A percentile compares a stretch with the other conserved stretches of the same genome.
Conservation (phyloP, 768 basidiomycete species). For the Trametes maxima region DNA sequence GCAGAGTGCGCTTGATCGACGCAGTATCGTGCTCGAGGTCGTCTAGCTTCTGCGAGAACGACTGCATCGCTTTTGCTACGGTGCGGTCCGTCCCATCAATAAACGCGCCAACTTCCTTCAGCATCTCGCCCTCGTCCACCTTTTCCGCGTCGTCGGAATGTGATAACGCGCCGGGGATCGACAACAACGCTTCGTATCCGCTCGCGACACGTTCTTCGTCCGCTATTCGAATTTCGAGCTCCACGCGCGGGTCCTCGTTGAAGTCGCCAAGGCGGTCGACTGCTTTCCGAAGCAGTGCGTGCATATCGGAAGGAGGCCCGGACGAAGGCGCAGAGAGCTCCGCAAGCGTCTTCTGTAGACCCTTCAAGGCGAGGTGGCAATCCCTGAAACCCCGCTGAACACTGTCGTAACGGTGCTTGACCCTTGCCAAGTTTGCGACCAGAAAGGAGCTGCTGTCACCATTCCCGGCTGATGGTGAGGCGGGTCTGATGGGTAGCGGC, state of each 20-base stretch:
- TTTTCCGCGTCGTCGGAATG: conserved; percentile 22
- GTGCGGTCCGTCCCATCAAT: conserved; percentile 53
- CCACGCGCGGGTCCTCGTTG: conserved; percentile 78
- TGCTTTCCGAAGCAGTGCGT: conserved; percentile 48
- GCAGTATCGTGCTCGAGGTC: conserved; percentile 81
- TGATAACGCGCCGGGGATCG: conserved; percentile 52
- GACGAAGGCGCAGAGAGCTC: conserved; percentile 23
- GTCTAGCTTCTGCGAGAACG: conserved; percentile 61
- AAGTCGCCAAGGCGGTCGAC: conserved; percentile 70
- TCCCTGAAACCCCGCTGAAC: conserved; percentile 67
- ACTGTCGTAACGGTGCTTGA: conserved; percentile 58
- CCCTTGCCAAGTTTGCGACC: conserved; percentile 46
- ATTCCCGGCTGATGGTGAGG: background rate
- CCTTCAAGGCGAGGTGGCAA: conserved; percentile 67
- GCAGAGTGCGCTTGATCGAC: conserved; percentile 58
- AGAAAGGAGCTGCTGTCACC: background rate
- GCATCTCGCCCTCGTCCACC: conserved; percentile 42
- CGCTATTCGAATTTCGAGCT: conserved; percentile 75
- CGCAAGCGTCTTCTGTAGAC: conserved; percentile 46
- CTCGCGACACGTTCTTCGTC: conserved; percentile 68
- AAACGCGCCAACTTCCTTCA: conserved; percentile 56
- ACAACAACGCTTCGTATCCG: conserved; percentile 71
- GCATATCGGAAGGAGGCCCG: conserved; percentile 4
- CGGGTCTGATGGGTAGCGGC: background rate
- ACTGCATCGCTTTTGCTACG: conserved; percentile 48